These are phyloP conservation scores for Ogataea angusta DNA, from an alignment of 805 yeast species.

Conservation along the genomic window DNA sequence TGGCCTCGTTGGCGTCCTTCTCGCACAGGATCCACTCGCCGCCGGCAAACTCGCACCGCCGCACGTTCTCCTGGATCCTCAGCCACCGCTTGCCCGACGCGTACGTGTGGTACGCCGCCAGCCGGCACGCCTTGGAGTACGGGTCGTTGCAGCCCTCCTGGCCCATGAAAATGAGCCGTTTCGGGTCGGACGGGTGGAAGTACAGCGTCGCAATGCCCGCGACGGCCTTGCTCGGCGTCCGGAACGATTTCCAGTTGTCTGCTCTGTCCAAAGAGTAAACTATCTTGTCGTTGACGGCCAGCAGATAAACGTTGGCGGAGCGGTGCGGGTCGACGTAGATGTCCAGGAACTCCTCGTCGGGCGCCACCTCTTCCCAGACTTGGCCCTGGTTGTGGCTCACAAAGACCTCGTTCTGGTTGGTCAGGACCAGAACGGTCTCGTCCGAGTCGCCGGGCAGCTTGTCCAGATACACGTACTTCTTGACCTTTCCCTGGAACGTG, in stretches of 20 bases:
- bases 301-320: constrained; percentile 50
- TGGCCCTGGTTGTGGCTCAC: constrained; percentile 72
- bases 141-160: constrained; percentile 53
- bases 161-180: constrained; percentile 69
- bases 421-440: constrained; percentile 63
- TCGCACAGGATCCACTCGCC: constrained; percentile 62
- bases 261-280: constrained; percentile 70
- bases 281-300: constrained; percentile 48
- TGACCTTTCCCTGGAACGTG: constrained; percentile 52
- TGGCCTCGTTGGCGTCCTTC: constrained; percentile 38
- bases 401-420: constrained; percentile 51
- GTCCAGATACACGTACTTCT: constrained; percentile 59
- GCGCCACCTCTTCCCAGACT: constrained; percentile 46
- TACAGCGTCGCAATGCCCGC: constrained; percentile 43
- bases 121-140: constrained; percentile 46
- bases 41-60: constrained; percentile 64
- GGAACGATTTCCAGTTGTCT: constrained; percentile 47
- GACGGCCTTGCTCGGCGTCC: constrained; percentile 52
- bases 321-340: constrained; percentile 54
- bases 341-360: constrained; percentile 45
- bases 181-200: constrained; percentile 60
- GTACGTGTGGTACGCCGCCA: constrained; percentile 56
- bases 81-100: constrained; percentile 68
- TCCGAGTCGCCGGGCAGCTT: constrained; percentile 44
- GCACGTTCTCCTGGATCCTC: constrained; percentile 49